These are phyloP conservation scores for Pseudofabraea citricarpa DNA, from an alignment of 2,329 filamentous ascomycete genomes.

Conservation along the genomic window DNA sequence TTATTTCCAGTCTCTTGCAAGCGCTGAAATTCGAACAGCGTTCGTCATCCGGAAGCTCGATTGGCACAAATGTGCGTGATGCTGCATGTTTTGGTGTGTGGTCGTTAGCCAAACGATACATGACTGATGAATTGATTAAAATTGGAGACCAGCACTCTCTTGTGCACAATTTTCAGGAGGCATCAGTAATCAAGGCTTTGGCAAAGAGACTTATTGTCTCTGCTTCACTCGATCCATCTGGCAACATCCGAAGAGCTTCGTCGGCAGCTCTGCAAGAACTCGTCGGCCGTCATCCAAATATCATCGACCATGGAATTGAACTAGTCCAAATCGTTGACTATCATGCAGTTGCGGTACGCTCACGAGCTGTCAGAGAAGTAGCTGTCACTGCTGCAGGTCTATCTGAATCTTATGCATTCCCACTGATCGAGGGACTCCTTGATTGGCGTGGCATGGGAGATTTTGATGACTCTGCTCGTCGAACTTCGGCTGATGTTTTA, in stretches of 20 bases:
- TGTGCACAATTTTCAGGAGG: constrained; percentile 24
- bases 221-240: constrained; percentile 81
- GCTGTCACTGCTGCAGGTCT: constrained; percentile 64
- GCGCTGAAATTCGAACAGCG: constrained; percentile 87
- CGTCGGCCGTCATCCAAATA: constrained; percentile 87
- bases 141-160: constrained; percentile 41
- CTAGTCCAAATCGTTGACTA: constrained; percentile 92
- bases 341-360: constrained; percentile 83
- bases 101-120: constrained; percentile 84
- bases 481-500: constrained; percentile 66
- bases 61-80: constrained; percentile 88
- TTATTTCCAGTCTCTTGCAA: constrained; percentile 71
- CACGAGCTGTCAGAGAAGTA: constrained; percentile 75
- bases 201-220: constrained; percentile 77
- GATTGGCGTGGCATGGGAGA: constrained; percentile 89
- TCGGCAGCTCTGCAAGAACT: constrained; percentile 93
- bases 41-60: constrained; percentile 74
- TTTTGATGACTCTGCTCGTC: constrained; percentile 66
- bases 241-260: constrained; percentile 87
- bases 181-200: constrained; percentile 66
- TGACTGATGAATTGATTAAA: constrained; percentile 66
- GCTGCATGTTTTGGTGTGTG: constrained; percentile 96
- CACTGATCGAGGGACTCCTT: constrained; percentile 65
- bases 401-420: constrained; percentile 59
- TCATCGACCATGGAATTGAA: constrained; percentile 72